Evolutionary conservation across 495 filamentous ascomycete species (phyloP), one percentile per base, ranked within the genome.

Genomic region (Mytilinidion resinicola): DNA sequence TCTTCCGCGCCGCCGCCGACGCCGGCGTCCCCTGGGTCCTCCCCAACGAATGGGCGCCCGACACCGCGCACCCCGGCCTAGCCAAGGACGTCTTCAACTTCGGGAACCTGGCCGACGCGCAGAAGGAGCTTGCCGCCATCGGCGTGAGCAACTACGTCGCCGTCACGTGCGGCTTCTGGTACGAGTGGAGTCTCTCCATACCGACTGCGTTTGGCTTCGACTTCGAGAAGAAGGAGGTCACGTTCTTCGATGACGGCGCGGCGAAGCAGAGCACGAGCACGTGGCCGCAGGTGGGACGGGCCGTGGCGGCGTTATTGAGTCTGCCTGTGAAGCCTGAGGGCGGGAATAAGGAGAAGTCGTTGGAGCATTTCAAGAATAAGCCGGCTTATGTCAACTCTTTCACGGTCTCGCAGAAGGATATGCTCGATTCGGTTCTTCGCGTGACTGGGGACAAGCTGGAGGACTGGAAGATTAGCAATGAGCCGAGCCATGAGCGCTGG

Each of bases 1-100:
- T 88, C 53, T 68, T 85, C 59, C 61, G 75, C 3, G 85, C 85
- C 0, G 86, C 86, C 1, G 81, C 74, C 4, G 72, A 78, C 41
- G 85, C 86, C 1, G 78, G 77, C 4, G 80, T 89, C 0, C 69
- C 66, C 0, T 87, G 80, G 71, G 67, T 89, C 51, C 63, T 87
- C 35, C 85, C 86, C 15, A 86, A 86, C 67, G 75, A 74, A 46
- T 87, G 69, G 59, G 77, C 77, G 20, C 47, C 53, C 19, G 78
- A 82, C 54, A 53, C 43, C 9, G 44, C 62, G 3, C 70, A 82
- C 55, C 60, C 74, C 12, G 21, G 53, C 5, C 38, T 78, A 5
- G 20, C 59, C 43, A 59, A 73, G 19, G 77, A 82, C 49, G 65
- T 64, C 11, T n/a, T 70, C 0, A 57, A 68, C 11, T 56, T 55